Evolutionary conservation across 495 filamentous ascomycete genomes (phyloP).

Genomic region (Choiromyces venosus): DNA sequence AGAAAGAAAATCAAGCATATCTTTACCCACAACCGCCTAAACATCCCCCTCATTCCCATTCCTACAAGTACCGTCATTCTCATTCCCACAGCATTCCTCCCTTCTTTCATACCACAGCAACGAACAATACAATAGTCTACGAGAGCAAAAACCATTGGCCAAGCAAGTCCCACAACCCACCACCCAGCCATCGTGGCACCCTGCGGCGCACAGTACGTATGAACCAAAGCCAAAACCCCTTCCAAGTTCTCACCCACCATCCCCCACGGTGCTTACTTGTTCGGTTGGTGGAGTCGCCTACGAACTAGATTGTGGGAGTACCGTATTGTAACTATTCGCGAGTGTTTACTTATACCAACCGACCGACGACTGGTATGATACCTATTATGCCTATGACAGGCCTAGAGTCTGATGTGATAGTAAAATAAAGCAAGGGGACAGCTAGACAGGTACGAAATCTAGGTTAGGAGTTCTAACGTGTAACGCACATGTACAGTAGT

Average conservation of each 20-base stretch:
- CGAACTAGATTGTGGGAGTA: neutral
- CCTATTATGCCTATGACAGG: too few relatives aligned
- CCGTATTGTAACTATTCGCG: neutral
- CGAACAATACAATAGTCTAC: neutral
- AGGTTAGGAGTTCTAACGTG: too few relatives aligned
- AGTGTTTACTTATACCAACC: neutral
- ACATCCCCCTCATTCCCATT: neutral
- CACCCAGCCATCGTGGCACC: neutral
- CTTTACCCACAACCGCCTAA: neutral
- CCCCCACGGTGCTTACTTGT: neutral
- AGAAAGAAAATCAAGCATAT: neutral
- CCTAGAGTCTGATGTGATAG: too few relatives aligned
- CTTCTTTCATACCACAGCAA: neutral
- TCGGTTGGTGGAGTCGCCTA: neutral
- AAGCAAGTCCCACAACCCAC: neutral
- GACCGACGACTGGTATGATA: too few relatives aligned
- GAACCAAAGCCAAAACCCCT: neutral
- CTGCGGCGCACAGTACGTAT: neutral
- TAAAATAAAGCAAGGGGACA: too few relatives aligned
- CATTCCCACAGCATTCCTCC: neutral
- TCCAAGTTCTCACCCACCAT: too few relatives aligned
- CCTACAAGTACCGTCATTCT: neutral
- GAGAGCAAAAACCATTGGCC: neutral
- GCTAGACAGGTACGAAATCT: too few relatives aligned
- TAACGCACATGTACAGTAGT: too few relatives aligned